Base-by-base conservation (phyloP, 345 rosid genomes). In the Ceriops tagal region DNA sequence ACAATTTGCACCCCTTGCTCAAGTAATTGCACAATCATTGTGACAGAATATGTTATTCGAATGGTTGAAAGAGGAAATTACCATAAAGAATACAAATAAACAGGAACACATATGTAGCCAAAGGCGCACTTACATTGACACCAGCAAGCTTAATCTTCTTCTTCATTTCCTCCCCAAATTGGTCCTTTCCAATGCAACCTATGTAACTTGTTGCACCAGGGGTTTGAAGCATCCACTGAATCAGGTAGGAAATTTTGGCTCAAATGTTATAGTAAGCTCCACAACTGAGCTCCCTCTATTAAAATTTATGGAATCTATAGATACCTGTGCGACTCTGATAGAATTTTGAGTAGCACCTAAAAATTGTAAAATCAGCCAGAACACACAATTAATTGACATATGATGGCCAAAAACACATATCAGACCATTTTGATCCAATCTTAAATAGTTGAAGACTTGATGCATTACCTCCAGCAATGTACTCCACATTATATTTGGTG, bases 111-210 rank as follows among this genome's bases (percentile, higher is more conserved):
- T 3, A 31, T 20, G 51, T 61, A 37, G 7, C 3, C 27, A n/a
- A 56, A 31, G 28, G 63, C 52, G 24, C 32, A 68, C 83, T 74
- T 70, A 92, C 98, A 73, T 89, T 92, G 63, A 92, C 92, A 77
- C 98, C 99, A 65, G 96, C 87, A 32, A 70, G 79, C 27, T 69
- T 85, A 37, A 85, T 81, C 71, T 83, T 75, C 75, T 92, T 96
- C 86, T 85, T 96, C 99, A 96, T 92, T 75, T 92, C 98, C 76
- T 84, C 97, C 10, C 99, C 99, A 78, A 83, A 92, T 76, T 92
- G 88, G 75, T 92, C 99, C 75, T 92, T 90, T 46, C 99, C 97
- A 77, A 92, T 89, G 83, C 90, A 89, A 57, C 99, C 98, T 20
- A 96, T 92, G 84, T 86, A 96, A 71, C 85, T 75, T 8, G 98